Evolutionary conservation across 169 alveolate genomes (phyloP), one percentile per base, ranked within the genome.

Genomic region (Plasmodium ovale): DNA sequence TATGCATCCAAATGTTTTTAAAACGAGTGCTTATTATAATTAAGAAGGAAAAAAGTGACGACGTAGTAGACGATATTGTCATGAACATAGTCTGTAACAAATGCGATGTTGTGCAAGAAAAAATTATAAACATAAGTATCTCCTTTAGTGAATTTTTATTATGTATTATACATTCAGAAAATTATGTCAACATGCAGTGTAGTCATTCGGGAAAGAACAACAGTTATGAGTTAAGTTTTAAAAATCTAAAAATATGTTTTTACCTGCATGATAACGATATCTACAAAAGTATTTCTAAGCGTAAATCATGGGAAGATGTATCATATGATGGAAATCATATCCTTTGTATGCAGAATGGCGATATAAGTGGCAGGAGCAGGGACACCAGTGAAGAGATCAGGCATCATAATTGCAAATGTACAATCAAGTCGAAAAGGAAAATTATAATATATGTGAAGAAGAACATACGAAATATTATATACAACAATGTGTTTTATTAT

Each of bases 1-100:
- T 79, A 37, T 79, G 89, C 25, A 79, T 79, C 39, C 89, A 79
- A 53, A 65, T 79, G 31, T 67, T 79, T 58, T 39, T 79, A 33
- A 79, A 67, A 21, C 31, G 82, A 35, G 47, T 79, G 21, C 37
- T 79, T 0, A 79, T 79, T 12, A 10, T n/a, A 51, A 49, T 79
- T 64, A 79, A 65, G 31, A 65, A 79, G 31, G 72, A 65, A 51
- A 64, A 69, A 29, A 79, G n/a, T 27, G 64, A 79, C 7, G 12
- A 56, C 1, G 42, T 23, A 23, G 67, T 51, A 16, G 74, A 79
- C 1, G 82, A 67, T 3, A 42, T 65, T 12, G 21, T 53, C 58
- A 59, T 79, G 73, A 79, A 35, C 9, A 79, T 79, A 19, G 65
- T 65, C 9, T 79, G 89, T 59, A 54, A 16, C 59, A 79, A 49